Evolutionary conservation across 192 early-diverging fungal species (phyloP), one percentile per base, ranked within the genome.

Genomic region (Paraglomus occultum): DNA sequence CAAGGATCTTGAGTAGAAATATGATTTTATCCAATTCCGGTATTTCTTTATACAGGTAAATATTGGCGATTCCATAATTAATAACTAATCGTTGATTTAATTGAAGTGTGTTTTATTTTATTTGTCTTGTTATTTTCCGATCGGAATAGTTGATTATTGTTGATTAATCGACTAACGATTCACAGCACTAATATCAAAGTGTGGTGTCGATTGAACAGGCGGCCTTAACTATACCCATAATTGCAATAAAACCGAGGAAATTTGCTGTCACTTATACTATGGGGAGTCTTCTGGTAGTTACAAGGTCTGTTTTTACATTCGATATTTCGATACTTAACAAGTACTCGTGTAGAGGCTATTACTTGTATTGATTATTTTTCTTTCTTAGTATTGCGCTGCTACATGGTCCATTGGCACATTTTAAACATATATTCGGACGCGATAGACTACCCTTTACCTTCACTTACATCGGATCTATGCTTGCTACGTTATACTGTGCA

Each of bases 401-500:
- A 54, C 80, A 87, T 51, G 95, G 95, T 6, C 94, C 91, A 18
- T 78, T 82, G 43, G 86, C 93, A 8, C 93, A 95, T 73, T 59
- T 93, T 44, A 80, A 83, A 65, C 93, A 95, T 66, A 80, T 95
- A 76, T 76, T 92, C 40, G 91, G 91, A 15, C 74, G 73, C 53
- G 90, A 93, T 50, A 83, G 96, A 44, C 60, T 95, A 42, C 84
- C 92, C 22, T 96, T 95, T 67, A 94, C 93, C 1, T 62, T 75
- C 15, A 76, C 85, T 8, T 97, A 97, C 71, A 75, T 97, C 49
- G 89, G 87, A 22, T 91, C 91, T 23, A 89, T 99, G 83, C 75
- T 82, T 39, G 77, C 92, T 54, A 95, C 94, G 2, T 82, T 99
- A 62, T 97, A 91, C 64, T 90, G 90, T 73, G 89, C 92, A 23